Base-by-base conservation (phyloP, 768 basidiomycete genomes). In the Kondoa malvinella region DNA sequence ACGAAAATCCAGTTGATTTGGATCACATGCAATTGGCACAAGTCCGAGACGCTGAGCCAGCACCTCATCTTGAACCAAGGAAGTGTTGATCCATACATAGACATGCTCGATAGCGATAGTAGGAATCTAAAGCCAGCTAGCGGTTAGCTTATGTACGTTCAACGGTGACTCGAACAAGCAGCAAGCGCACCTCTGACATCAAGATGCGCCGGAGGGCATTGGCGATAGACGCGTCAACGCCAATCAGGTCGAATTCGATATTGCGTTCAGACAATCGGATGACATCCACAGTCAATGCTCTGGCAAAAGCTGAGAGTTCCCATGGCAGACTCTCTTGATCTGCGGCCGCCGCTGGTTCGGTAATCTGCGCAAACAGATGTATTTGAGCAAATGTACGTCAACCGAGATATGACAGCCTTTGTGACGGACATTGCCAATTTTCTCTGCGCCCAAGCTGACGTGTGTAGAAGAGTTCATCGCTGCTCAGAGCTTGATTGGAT, bases 201-300 rank as follows among this genome's bases (percentile, higher is more conserved):
- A 96, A 81, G 66, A 95, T 90, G 67, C 95, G 82, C 30, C 95
- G 82, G 71, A 94, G 84, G 0, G 94, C 91, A 77, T 99, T 97
- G 32, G 95, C 92, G 68, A 99, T 88, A 17, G 90, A 88, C 0
- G 95, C 89, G 76, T 99, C 94, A 31, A 96, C 87, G 3, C 94
- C 92, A 67, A 96, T 83, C 58, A 97, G 80, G 78, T 99, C 95
- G 76, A 99, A 94, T 72, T 96, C 92, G 70, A 95, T 83, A 1
- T 87, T 86, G 17, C 86, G 82, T 57, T 87, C 82, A 0, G 92
- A 94, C 34, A 92, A 79, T 57, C 88, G 82, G 69, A 87, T 84
- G 34, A 95, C 81, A 67, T 85, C 81, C 12, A 91, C 83, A 75
- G 81, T 79, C 66, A 92, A 79, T 74, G 81, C 86, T 89, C 89